Percentiles rank a stretch among this genome's conserved stretches.
These are phyloP conservation scores for Pseudogymnoascus sp. DNA, from an alignment of 2,329 filamentous ascomycete genomes.

Conservation along the genomic window DNA sequence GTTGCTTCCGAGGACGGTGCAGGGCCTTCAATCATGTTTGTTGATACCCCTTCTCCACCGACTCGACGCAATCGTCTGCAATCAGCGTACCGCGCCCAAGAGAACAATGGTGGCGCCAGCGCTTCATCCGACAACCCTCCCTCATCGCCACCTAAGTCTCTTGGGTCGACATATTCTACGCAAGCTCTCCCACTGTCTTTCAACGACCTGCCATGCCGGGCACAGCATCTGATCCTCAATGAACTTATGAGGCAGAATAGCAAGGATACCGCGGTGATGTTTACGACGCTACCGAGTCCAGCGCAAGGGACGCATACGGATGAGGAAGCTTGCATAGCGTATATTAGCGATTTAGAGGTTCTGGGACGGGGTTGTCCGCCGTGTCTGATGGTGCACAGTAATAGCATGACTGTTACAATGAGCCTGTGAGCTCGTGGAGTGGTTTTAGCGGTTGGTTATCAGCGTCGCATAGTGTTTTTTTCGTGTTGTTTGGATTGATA, in stretches of 20 bases:
- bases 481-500: not conserved
- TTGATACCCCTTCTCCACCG: constrained; percentile 35
- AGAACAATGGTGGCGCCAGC: constrained; percentile 15
- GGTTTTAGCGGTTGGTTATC: constrained; percentile 11
- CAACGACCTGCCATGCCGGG: constrained; percentile 77
- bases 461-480: not conserved
- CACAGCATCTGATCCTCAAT: constrained; percentile 80
- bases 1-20: constrained; percentile 58
- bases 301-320: constrained; percentile 67
- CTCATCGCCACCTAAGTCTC: constrained; percentile 4
- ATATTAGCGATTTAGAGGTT: constrained; percentile 71
- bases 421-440: constrained; percentile 43
- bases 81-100: constrained; percentile 21
- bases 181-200: constrained; percentile 67
- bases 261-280: constrained; percentile 64
- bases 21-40: constrained; percentile 71
- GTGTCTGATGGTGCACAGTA: constrained; percentile 72
- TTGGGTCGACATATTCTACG: constrained; percentile 45
- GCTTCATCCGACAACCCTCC: constrained; percentile 27
- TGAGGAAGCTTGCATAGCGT: constrained; percentile 63
- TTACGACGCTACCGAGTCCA: constrained; percentile 78
- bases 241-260: constrained; percentile 69
- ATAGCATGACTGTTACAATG: constrained; percentile 83
- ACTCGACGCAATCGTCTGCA: constrained; percentile 19
- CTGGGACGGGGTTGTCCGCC: constrained; percentile 71